Base-by-base conservation (phyloP, 1,139 yeast genomes). In the Hanseniaspora gamundiae region DNA sequence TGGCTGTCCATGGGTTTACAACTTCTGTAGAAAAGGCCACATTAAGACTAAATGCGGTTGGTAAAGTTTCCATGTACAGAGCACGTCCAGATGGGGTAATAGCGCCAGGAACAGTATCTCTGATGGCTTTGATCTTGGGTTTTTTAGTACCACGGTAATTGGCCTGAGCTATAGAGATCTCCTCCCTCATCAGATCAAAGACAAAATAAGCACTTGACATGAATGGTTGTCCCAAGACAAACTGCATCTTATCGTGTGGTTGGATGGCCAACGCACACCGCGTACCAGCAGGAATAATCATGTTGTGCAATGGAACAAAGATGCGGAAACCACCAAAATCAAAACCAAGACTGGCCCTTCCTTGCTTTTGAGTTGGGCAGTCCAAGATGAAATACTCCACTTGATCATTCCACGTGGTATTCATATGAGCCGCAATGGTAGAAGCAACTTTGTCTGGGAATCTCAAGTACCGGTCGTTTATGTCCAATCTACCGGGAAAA, bases 161-260 rank as follows among this genome's bases (percentile, higher is more conserved):
- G 4, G 77, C 80, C 55, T 78, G 76, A 45, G 66, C 26, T 6
- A 24, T 24, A 9, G 26, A 24, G 9, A 24, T 9, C 9, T 24
- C 8, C 9, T 24, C 62, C 49, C 73, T 74, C 20, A 80, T 86
- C 50, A 83, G 64, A 62, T 86, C 93, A 53, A 74, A 84, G 35
- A 84, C 94, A 44, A 80, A 72, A 56, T 86, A 86, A 10, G 84
- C 86, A 45, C 73, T 68, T 49, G 85, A 71, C 52, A 86, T 64
- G 60, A 85, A 78, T 36, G 79, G 71, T 59, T 83, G 94, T 41
- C 95, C 95, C 19, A 84, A 58, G 14, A 74, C 64, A 43, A 63
- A 58, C 19, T 30, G 38, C n/a, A 36, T 39, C 1, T 39, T 7
- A 13, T 17, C 14, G n/a, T 40, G 42, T 1, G 41, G 43, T 16